These are phyloP conservation scores for Botrytis porri DNA, from an alignment of 2,329 filamentous ascomycete species.

Conservation along the genomic window DNA sequence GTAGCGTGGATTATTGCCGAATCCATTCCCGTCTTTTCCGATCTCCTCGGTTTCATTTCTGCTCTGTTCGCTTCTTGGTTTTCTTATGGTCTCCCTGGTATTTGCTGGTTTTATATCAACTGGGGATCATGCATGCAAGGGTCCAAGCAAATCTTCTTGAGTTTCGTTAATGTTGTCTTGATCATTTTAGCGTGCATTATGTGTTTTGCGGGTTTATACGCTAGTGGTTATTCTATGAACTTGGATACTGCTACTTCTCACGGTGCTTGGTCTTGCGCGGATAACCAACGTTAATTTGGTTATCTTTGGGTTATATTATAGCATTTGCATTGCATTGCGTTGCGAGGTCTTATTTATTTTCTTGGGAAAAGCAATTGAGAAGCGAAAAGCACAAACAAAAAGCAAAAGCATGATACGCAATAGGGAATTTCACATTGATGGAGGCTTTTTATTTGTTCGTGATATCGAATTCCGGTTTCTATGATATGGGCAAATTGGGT, in stretches of 20 bases:
- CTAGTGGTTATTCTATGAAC: conserved; percentile 19
- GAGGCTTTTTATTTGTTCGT: neutral
- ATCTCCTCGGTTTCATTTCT: conserved; percentile 61
- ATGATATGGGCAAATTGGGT: neutral
- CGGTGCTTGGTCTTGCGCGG: conserved; percentile 16
- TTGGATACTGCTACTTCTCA: neutral
- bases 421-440: neutral
- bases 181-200: conserved; percentile 23
- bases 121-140: conserved; percentile 39
- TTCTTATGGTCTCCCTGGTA: conserved; percentile 50
- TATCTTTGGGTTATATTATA: neutral
- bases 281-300: conserved; percentile 12
- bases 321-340: neutral
- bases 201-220: conserved; percentile 25
- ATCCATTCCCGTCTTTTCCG: conserved; percentile 65
- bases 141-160: conserved; percentile 21
- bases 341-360: neutral
- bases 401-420: neutral
- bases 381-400: neutral
- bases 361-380: neutral
- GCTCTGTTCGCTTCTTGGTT: conserved; percentile 54
- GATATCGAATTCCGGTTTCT: neutral
- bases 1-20: conserved; percentile 65
- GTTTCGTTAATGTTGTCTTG: conserved; percentile 18
- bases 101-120: conserved; percentile 50